Base-by-base conservation (phyloP, 2,329 filamentous ascomycete genomes). In the Penicillium frequentans region DNA sequence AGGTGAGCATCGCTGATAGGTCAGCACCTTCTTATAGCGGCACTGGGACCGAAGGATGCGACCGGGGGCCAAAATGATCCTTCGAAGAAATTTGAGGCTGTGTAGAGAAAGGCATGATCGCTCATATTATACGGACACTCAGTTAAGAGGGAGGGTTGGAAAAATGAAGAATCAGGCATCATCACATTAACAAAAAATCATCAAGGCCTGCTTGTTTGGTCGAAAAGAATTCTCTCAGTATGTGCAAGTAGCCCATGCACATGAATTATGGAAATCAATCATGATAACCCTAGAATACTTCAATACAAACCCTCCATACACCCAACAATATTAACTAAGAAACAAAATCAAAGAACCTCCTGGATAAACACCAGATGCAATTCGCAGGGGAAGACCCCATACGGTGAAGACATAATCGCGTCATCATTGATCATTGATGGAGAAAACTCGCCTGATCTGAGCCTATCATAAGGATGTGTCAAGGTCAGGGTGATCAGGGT, bases 121-220 rank as follows among this genome's bases (percentile, higher is more conserved):
- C 13, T 31, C 29, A 14, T 5, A 14, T 31, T 14, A 11, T 14
- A 31, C 13, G 29, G 5, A 5, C 13, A 13, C 29, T 31, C 10
- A 31, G n/a, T 37, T 6, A n/a, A 19, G 5, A 42, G n/a, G 21
- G 13, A 10, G 3, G 4, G 13, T 42, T 11, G 4, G 19, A 5
- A 3, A 42, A 42, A 7, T 42, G 39, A 42, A 39, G 3, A 39
- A 23, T 42, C 39, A 42, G 39, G 23, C 10, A 42, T 42, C 8
- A 42, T 42, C 19, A 42, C 10, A 53, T 23, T 23, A 42, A 42
- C 39, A 42, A 21, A 19, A 19, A 44, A 54, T 52, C 42, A 42
- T 59, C 54, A 57, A 59, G 53, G 42, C 53, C 56, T 56, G 53
- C 56, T 58, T 49, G 49, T 55, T 43, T 55, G 27, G 39, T 49